Evolutionary conservation across 352 stramenopile species (phyloP), one percentile per base, ranked within the genome.

Genomic region (Globisporangium paddicum): DNA sequence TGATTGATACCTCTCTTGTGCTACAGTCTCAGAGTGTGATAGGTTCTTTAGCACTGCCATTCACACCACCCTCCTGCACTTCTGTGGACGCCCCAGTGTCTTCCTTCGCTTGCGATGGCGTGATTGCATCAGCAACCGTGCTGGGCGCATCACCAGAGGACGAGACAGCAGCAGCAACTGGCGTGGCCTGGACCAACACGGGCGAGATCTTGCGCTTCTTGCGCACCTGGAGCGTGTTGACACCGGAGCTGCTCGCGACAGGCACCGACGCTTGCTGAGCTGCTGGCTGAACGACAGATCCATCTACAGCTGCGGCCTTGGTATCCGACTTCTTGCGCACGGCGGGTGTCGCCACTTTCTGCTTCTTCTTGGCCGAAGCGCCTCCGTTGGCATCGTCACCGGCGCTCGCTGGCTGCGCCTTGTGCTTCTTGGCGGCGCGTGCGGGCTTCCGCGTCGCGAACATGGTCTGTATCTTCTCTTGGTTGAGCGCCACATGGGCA

Each of bases 171-270:
- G 28, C 21, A 26, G 14, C 7, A 38, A 23, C 10, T 9, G 23
- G 11, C 14, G 35, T 38, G 14, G 47, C 14, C 19, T 56, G 42
- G 49, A 87, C 71, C 9, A 77, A 63, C 44, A 69, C 72, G 19
- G 81, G 73, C 14, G 72, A 70, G 52, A 90, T 89, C 68, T 87
- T 90, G 42, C 81, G 79, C 68, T 93, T 93, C 63, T 95, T 95
- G 45, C 79, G 81, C 41, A 89, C 85, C 48, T 90, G 77, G n/a
- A 95, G 59, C 32, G 73, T 72, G 63, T 92, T 89, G 25, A 94
- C 47, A 7, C 47, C 28, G 23, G 8, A 46, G 40, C 40, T 46
- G 7, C 26, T 64, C 11, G 28, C 52, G 10, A 50, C 56, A 40
- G 58, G 59, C 3, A 54, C 37, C 48, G 26, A 58, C 28, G n/a